These are phyloP conservation scores for Rhodofomes roseus DNA, from an alignment of 1,284 basidiomycete species.

Conservation along the genomic window DNA sequence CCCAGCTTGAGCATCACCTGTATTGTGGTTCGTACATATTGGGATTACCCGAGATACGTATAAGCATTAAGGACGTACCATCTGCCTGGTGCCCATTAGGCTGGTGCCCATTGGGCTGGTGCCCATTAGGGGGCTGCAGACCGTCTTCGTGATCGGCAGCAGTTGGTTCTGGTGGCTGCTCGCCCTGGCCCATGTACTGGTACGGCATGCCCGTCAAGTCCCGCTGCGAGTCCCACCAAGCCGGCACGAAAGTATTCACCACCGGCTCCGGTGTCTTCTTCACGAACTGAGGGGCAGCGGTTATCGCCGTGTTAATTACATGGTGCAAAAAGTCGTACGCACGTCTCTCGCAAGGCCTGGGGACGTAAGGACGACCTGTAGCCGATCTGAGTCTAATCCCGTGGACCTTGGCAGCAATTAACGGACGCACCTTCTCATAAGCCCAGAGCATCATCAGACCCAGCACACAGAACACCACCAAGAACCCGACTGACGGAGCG, in stretches of 20 bases:
- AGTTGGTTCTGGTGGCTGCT: not conserved
- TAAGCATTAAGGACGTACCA: not conserved
- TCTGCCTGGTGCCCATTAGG: not conserved
- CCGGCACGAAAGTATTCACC: conserved; percentile 15
- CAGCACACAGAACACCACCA: conserved; percentile 56
- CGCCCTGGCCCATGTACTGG: conserved; percentile 6
- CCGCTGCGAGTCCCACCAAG: conserved; percentile 24
- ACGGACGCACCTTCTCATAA: conserved; percentile 54
- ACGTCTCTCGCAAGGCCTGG: conserved; percentile 73
- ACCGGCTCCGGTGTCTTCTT: conserved; percentile 26
- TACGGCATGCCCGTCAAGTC: conserved; percentile 20
- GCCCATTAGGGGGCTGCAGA: not conserved
- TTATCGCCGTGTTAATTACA: not conserved
- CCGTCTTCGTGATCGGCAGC: no score
- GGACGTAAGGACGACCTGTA: conserved; percentile 55
- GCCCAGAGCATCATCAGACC: conserved; percentile 72
- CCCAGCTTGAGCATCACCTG: conserved; percentile 18
- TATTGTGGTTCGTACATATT: not conserved
- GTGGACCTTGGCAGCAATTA: not conserved
- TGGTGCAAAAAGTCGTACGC: conserved; percentile 10
- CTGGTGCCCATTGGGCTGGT: no score
- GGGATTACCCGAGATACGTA: not conserved
- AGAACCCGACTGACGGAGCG: conserved; percentile 45
- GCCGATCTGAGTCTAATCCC: not conserved
- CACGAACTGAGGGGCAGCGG: conserved; percentile 23